A percentile compares a stretch with the other conserved stretches of the same genome.
These are phyloP conservation scores for Fusarium praegraminearum DNA, from an alignment of 2,329 filamentous ascomycete genomes.

Conservation along the genomic window DNA sequence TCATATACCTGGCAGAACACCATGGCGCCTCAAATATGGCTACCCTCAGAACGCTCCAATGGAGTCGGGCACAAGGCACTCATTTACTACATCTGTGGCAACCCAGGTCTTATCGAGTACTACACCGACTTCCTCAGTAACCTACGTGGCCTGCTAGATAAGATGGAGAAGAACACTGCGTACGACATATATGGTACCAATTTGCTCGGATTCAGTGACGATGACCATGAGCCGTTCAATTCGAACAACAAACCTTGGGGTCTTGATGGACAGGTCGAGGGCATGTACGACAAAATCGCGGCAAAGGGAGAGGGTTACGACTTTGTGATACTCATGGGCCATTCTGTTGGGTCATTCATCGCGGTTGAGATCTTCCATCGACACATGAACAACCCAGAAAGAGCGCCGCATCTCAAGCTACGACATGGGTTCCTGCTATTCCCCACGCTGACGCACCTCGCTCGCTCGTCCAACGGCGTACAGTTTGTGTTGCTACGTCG, in stretches of 20 bases:
- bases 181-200: conserved; percentile 70
- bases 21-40: conserved; percentile 48
- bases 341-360: conserved; percentile 81
- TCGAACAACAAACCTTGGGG: conserved; percentile 59
- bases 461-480: conserved; percentile 69
- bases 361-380: conserved; percentile 74
- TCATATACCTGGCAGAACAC: not conserved
- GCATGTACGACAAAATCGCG: conserved; percentile 56
- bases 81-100: conserved; percentile 80
- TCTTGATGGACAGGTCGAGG: conserved; percentile 66
- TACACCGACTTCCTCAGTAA: conserved; percentile 75
- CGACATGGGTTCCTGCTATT: conserved; percentile 74
- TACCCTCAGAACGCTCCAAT: conserved; percentile 47
- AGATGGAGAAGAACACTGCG: conserved; percentile 52
- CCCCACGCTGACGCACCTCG: conserved; percentile 80
- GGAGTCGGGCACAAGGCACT: conserved; percentile 56
- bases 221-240: conserved; percentile 62
- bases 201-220: conserved; percentile 69
- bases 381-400: conserved; percentile 56
- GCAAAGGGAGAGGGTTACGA: conserved; percentile 59
- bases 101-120: conserved; percentile 80
- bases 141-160: conserved; percentile 66
- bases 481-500: conserved; percentile 56
- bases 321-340: conserved; percentile 75
- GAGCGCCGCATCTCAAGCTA: conserved; percentile 57